Evolutionary conservation across 495 filamentous ascomycete species (phyloP).

Genomic region (Hypoxylon lienhwacheense): DNA sequence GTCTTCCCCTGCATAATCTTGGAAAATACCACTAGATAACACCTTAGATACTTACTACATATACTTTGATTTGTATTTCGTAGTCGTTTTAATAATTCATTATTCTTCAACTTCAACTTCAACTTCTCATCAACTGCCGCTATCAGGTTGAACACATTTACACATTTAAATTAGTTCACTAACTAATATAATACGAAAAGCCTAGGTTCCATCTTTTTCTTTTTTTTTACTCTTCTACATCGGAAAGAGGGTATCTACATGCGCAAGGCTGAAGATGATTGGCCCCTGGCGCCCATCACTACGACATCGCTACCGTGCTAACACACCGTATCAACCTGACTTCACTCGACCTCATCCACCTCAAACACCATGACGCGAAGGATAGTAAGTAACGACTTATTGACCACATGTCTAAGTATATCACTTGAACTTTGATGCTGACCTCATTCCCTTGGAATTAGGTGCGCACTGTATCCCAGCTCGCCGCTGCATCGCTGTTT

Average conservation of each 20-base stretch:
- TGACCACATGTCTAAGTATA: background rate
- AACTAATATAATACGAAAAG: too few species aligned
- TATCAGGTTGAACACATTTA: too few species aligned
- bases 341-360: constrained; percentile 16
- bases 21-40: background rate
- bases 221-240: too few species aligned
- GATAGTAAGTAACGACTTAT: constrained; percentile 41
- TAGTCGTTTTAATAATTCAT: background rate
- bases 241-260: constrained; percentile 16
- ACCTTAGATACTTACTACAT: too few species aligned
- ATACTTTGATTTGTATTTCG: background rate
- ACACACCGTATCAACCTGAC: constrained; percentile 22
- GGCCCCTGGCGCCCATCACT: constrained; percentile 29
- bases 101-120: background rate
- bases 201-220: too few species aligned
- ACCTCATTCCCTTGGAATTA: constrained; percentile 37
- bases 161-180: too few species aligned
- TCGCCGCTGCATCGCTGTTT: constrained; percentile 65
- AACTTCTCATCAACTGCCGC: too few species aligned
- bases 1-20: background rate
- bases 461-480: constrained; percentile 85
- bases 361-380: constrained; percentile 49
- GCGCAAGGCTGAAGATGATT: constrained; percentile 36
- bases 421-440: constrained; percentile 15
- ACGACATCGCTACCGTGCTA: constrained; percentile 35